These are phyloP conservation scores for Dipteronia dyeriana DNA, from an alignment of 345 rosid genomes.

Conservation along the genomic window DNA sequence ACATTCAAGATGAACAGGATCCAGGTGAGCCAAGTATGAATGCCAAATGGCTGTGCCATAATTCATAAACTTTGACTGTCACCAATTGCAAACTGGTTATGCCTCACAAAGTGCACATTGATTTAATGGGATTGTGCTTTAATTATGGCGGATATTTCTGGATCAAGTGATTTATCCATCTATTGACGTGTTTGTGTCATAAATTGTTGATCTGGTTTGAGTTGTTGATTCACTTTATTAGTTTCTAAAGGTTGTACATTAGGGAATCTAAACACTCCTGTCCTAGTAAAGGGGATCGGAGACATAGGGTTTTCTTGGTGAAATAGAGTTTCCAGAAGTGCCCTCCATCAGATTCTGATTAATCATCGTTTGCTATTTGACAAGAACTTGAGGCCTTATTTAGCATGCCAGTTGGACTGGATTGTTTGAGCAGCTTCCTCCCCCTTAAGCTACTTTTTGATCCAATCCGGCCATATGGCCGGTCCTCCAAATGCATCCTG, in stretches of 20 bases:
- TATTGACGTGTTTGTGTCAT: background rate
- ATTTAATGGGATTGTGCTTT: background rate
- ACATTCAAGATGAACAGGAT: constrained; percentile 21
- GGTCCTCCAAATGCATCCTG: background rate
- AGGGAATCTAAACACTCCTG: background rate
- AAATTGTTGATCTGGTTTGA: background rate
- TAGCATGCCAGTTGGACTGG: background rate
- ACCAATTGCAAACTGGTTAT: background rate
- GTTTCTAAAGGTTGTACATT: background rate
- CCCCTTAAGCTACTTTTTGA: background rate
- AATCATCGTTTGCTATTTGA: background rate
- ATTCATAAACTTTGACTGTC: background rate
- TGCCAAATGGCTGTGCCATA: background rate
- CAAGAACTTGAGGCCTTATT: background rate
- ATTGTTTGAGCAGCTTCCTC: background rate
- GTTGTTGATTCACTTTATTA: background rate
- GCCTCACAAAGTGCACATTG: background rate
- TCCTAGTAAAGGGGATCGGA: background rate
- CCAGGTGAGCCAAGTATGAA: constrained; percentile 31
- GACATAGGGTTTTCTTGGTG: background rate
- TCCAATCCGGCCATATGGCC: background rate
- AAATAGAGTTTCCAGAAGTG: background rate
- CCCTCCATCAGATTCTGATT: background rate
- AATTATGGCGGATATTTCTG: background rate
- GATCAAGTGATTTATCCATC: background rate